These are phyloP conservation scores for Ganoderma multipileum DNA, from an alignment of 1,284 basidiomycete genomes.

Conservation along the genomic window DNA sequence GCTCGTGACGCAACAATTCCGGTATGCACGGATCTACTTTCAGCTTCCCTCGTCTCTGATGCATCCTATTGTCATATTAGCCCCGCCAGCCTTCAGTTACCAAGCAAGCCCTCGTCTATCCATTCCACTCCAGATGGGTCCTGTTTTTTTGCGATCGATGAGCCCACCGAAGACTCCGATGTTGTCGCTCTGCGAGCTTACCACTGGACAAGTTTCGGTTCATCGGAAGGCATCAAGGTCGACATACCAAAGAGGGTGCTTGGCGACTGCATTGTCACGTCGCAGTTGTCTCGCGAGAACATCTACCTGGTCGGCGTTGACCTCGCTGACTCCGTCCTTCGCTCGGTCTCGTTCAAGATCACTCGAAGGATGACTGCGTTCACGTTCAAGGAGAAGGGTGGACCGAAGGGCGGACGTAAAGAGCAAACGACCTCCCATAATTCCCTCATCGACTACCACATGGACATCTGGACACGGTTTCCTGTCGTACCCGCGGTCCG, in stretches of 20 bases:
- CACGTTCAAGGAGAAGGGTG: constrained; percentile 52
- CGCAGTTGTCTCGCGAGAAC: constrained; percentile 48
- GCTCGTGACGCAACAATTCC: constrained; percentile 54
- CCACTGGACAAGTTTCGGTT: constrained; percentile 65
- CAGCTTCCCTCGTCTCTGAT: neutral
- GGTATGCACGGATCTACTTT: constrained; percentile 42
- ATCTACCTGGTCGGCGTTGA: constrained; percentile 53
- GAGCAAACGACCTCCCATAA: constrained; percentile 47
- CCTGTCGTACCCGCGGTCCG: constrained; percentile 63
- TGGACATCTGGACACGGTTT: constrained; percentile 70
- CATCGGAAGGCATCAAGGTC: constrained; percentile 50
- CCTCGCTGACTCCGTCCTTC: constrained; percentile 36
- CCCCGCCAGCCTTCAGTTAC: constrained; percentile 53
- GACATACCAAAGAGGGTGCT: constrained; percentile 22
- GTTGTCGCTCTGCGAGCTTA: constrained; percentile 45
- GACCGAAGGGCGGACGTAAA: constrained; percentile 21
- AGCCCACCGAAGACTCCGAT: constrained; percentile 20
- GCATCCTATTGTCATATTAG: constrained; percentile 36
- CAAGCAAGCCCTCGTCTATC: constrained; percentile 41
- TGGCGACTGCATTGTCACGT: constrained; percentile 46
- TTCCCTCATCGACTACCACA: constrained; percentile 60
- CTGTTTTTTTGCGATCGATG: constrained; percentile 49
- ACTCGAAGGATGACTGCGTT: constrained; percentile 62
- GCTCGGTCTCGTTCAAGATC: constrained; percentile 56
- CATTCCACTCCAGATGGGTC: constrained; percentile 60